Conservation (phyloP, 495 filamentous ascomycete genomes). For the Penicillium dipodomyicola region DNA sequence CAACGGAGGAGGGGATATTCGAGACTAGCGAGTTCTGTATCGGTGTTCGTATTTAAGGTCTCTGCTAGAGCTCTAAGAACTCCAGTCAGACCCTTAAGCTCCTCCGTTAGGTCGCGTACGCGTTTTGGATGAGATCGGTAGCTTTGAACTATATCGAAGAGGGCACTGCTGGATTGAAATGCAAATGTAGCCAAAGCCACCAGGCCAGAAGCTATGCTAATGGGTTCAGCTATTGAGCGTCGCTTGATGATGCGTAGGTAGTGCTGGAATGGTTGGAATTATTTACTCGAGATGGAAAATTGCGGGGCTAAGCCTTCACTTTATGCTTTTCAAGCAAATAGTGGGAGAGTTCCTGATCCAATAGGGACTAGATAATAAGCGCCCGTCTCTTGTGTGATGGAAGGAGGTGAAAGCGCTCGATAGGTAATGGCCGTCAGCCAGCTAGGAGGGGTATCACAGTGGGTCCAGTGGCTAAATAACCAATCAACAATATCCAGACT, state of each 20-base stretch:
- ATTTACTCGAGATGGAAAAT: neutral
- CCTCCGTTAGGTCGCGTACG: conserved; percentile 41
- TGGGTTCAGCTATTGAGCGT: neutral
- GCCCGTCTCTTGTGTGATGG: too few species aligned
- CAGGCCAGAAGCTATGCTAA: neutral
- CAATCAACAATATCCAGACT: too few species aligned
- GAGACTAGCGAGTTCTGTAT: conserved; percentile 17
- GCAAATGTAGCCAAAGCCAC: conserved; percentile 34
- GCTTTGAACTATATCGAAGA: conserved; percentile 41
- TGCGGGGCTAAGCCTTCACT: conserved; percentile 2
- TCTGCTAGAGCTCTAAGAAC: conserved; percentile 36
- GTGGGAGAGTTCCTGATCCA: neutral
- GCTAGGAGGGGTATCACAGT: too few species aligned
- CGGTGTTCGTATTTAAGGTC: conserved; percentile 18
- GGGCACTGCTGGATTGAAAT: conserved; percentile 38
- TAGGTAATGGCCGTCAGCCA: too few species aligned
- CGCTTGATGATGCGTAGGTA: neutral
- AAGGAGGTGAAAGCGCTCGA: too few species aligned
- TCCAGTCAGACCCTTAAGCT: conserved; percentile 40
- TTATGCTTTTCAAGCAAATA: neutral
- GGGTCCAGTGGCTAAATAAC: too few species aligned
- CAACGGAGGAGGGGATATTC: conserved; percentile 28
- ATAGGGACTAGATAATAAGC: too few species aligned
- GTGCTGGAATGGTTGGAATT: neutral
- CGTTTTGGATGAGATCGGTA: conserved; percentile 37